Base-by-base conservation (phyloP, 306 rosid genomes). In the Fragaria ananassa region DNA sequence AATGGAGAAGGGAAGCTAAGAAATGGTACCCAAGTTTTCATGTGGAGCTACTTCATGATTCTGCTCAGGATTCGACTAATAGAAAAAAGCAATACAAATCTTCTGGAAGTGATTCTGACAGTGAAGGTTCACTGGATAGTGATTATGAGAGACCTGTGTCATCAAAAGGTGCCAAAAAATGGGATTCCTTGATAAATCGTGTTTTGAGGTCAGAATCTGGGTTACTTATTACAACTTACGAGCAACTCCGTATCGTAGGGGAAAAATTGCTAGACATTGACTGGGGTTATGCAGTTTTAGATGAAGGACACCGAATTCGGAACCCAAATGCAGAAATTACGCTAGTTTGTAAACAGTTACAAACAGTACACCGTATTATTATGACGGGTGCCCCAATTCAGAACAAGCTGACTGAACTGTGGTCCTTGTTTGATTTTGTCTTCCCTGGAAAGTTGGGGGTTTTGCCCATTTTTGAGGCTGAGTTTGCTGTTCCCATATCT, bases 361-460 rank as follows among this genome's bases (percentile, higher is more conserved):
- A 95, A 78, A 95, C 98, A 61, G 86, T 92, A 74, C 97, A 95
- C 79, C 98, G 97, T 54, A 83, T 95, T 76, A 90, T 95, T 82
- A 92, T 95, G 97, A 86, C 97, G n/a, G 98, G 98, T 76, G 86
- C 97, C 66, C 98, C 98, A 76, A 95, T 95, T 88, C 98, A 95
- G 92, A 95, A 95, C 87, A 92, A 89, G 82, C 83, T 95, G 89
- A 72, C 87, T 45, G 98, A 95, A 82, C 81, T 95, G 68, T 95
- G 98, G 98, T 95, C 98, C 71, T 86, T 95, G 89, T 95, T 92
- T 90, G 98, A 95, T 87, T 95, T 95, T 86, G 98, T 95, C 83
- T 95, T 95, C 82, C 98, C 98, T 77, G 98, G 98, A 76, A 95
- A 92, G 84, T 84, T 95, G 84, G 98, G 98, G 80, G 98, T 95